Conservation (phyloP, 768 basidiomycete genomes). For the Russula sp. region DNA sequence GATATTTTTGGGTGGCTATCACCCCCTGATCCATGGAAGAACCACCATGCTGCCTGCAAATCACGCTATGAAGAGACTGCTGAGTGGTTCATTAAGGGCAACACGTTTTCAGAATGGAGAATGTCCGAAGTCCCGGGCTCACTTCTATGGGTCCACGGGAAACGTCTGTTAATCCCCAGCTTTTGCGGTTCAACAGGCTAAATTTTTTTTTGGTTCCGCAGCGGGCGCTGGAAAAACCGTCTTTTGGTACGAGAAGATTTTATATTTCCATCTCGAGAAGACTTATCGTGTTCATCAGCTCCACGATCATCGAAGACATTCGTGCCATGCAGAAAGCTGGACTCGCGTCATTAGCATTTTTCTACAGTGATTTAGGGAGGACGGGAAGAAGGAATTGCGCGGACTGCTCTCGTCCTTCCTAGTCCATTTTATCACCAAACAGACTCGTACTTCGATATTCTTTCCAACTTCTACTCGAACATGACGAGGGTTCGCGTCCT, state of each 20-base stretch:
- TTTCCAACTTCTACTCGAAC: neutral
- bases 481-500: neutral
- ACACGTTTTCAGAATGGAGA: neutral
- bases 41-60: neutral
- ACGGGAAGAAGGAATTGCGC: neutral
- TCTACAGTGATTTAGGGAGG: neutral
- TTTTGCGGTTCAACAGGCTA: no score
- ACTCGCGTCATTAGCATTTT: neutral
- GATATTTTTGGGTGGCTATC: neutral
- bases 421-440: neutral
- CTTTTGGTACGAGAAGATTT: neutral
- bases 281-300: neutral
- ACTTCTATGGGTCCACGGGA: neutral
- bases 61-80: neutral
- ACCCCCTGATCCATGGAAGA: neutral
- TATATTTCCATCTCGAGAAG: neutral
- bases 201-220: neutral
- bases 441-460: neutral
- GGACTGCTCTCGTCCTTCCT: neutral
- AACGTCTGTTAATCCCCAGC: neutral
- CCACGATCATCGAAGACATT: neutral
- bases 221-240: neutral
- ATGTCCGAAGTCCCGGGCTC: neutral
- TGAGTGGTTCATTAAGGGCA: neutral
- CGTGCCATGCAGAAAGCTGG: neutral